phyloP scores from a whole-genome alignment of 495 filamentous ascomycete species.

The Xylaria nigripes region DNA sequence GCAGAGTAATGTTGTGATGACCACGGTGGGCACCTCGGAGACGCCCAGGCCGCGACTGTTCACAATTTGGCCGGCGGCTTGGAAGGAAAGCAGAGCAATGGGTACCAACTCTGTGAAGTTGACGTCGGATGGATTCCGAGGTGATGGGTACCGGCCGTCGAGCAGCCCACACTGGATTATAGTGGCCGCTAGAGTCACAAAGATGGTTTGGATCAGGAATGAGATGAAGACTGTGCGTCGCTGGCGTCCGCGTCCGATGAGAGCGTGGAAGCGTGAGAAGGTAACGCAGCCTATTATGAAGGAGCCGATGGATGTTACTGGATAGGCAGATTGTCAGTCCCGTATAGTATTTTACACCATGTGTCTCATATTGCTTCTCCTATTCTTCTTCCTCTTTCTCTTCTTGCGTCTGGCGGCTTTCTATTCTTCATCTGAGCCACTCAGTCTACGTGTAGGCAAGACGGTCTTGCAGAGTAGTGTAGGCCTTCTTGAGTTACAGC shows the following conservation, averaged over 20 bases:
- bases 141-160: conserved; percentile 21
- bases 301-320: conserved; percentile 20
- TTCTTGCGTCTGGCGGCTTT: no score
- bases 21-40: conserved; percentile 64
- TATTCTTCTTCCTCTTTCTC: neutral
- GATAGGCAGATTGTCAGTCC: neutral
- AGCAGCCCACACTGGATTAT: conserved; percentile 38
- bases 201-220: conserved; percentile 49
- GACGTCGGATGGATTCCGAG: conserved; percentile 18
- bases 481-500: no score
- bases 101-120: conserved; percentile 41
- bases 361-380: neutral
- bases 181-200: conserved; percentile 51
- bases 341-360: no score
- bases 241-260: conserved; percentile 27
- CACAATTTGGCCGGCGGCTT: conserved; percentile 62
- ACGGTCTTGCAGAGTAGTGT: no score
- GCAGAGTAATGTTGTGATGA: conserved; percentile 63
- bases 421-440: no score
- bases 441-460: no score
- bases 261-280: conserved; percentile 21
- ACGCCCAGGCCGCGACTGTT: conserved; percentile 54
- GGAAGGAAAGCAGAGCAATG: conserved; percentile 60
- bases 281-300: conserved; percentile 20
- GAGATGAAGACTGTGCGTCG: conserved; percentile 47